These are phyloP conservation scores for Ehretia macrophylla DNA, from an alignment of 257 asterid species.

Conservation along the genomic window DNA sequence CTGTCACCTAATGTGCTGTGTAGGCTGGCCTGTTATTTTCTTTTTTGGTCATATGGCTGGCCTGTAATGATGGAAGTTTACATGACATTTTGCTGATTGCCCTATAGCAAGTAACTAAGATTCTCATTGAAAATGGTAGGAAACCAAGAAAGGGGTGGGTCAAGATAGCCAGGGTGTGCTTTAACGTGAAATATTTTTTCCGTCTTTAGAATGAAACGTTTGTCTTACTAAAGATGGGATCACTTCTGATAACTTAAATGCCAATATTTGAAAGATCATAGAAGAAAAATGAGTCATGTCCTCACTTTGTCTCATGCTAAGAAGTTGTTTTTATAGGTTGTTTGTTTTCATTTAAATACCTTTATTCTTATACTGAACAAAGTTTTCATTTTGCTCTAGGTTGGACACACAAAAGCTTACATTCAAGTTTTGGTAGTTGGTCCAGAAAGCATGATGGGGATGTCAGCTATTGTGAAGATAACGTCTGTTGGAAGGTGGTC, in stretches of 20 bases:
- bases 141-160: background rate
- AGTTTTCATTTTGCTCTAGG: slow-evolving; percentile 38
- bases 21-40: background rate
- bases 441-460: slow-evolving; percentile 73
- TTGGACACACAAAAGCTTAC: slow-evolving; percentile 97
- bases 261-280: too few relatives aligned
- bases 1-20: background rate
- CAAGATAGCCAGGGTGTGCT: too few relatives aligned
- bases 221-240: too few relatives aligned
- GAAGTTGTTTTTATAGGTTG: background rate
- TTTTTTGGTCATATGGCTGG: too few relatives aligned
- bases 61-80: background rate
- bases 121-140: background rate
- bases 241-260: too few relatives aligned
- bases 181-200: too few relatives aligned
- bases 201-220: too few relatives aligned
- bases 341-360: background rate
- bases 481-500: slow-evolving; percentile 93
- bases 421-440: slow-evolving; percentile 88
- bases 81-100: background rate
- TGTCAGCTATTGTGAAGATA: slow-evolving; percentile 74
- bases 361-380: background rate
- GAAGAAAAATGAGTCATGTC: background rate
- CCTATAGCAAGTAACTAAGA: background rate
- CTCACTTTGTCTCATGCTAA: too few relatives aligned